Evolutionary conservation across 768 basidiomycete species (phyloP).

Genomic region (Phaeolepiota aurea): DNA sequence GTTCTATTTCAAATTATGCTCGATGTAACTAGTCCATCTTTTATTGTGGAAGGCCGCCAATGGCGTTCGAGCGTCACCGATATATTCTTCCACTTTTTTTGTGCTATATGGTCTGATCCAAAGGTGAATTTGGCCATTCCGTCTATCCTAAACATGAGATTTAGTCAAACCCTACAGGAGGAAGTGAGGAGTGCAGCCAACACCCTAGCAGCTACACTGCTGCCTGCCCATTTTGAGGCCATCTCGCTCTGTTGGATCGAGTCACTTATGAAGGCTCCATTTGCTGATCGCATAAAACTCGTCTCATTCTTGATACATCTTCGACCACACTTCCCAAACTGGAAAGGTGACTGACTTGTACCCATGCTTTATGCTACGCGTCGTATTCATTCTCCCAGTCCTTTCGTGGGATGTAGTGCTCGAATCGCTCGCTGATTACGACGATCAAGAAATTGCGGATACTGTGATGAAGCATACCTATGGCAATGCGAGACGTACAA

Average conservation of each 20-base stretch:
- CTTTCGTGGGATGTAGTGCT: conserved; percentile 58
- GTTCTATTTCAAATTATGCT: conserved; percentile 58
- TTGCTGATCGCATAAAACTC: conserved; percentile 48
- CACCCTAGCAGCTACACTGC: conserved; percentile 49
- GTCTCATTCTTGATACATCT: conserved; percentile 60
- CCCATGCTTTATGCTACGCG: too few species aligned
- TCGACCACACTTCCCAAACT: conserved; percentile 56
- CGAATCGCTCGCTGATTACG: conserved; percentile 50
- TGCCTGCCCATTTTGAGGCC: conserved; percentile 56
- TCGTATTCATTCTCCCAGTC: conserved; percentile 27
- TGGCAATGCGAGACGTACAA: too few species aligned
- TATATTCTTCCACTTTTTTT: conserved; percentile 55
- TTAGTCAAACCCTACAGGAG: too few species aligned
- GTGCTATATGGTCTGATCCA: conserved; percentile 54
- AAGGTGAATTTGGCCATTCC: conserved; percentile 32
- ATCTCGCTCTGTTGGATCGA: conserved; percentile 67
- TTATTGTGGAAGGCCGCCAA: conserved; percentile 54
- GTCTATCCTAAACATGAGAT: not conserved
- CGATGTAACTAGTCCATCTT: conserved; percentile 56
- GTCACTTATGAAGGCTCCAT: conserved; percentile 43
- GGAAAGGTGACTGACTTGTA: conserved; percentile 53
- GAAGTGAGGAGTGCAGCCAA: conserved; percentile 55
- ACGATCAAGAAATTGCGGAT: conserved; percentile 23
- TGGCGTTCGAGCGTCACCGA: conserved; percentile 57
- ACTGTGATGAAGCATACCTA: too few species aligned